Evolutionary conservation across 139 green algal species (phyloP).

Genomic region (Deuterostichococcus epilithicus): DNA sequence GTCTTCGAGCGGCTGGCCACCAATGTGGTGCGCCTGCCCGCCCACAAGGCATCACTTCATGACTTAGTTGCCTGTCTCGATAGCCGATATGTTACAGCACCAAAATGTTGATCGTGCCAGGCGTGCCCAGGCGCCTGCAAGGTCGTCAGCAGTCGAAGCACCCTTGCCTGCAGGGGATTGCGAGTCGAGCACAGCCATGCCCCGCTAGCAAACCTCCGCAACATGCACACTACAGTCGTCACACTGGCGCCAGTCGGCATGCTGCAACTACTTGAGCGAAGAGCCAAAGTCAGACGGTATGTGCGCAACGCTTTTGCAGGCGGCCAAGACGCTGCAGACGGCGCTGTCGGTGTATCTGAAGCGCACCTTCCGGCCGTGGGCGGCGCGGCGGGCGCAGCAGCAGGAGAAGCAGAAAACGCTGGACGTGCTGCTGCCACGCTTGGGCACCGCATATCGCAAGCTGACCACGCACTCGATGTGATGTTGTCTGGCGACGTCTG

Average conservation of each 20-base stretch:
- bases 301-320: background rate
- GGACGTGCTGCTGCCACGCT: background rate
- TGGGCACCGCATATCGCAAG: background rate
- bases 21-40: background rate
- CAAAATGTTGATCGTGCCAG: too few species aligned
- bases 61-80: too few species aligned
- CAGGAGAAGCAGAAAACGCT: background rate
- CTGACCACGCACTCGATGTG: background rate
- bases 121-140: too few species aligned
- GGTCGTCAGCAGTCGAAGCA: too few species aligned
- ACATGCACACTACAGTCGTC: too few species aligned
- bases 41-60: background rate
- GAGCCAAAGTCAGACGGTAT: too few species aligned
- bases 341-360: constrained; percentile 10
- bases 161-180: too few species aligned
- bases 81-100: too few species aligned
- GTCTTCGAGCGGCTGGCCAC: constrained; percentile 33
- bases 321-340: constrained; percentile 5
- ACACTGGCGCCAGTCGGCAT: too few species aligned
- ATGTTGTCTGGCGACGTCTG: background rate
- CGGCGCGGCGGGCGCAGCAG: background rate
- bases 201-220: too few species aligned
- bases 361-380: background rate
- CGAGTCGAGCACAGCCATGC: too few species aligned
- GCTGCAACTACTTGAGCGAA: too few species aligned